Percentiles rank a stretch among this genome's conserved stretches.
Evolutionary conservation across 805 yeast genomes (phyloP).

Genomic region (Wickerhamomyces subpelliculosus): DNA sequence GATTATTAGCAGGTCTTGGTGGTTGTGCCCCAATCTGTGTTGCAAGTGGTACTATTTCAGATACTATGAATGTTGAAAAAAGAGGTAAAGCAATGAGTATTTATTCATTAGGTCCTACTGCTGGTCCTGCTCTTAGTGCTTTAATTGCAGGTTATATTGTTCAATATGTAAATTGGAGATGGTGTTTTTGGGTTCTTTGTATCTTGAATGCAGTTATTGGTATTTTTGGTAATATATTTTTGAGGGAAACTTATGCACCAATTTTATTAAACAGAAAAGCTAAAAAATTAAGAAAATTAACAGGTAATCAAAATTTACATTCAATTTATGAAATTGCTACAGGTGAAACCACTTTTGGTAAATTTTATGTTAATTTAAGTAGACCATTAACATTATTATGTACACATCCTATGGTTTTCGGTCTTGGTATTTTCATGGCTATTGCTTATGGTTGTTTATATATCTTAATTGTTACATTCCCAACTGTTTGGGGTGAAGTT

Average conservation of each 20-base stretch:
- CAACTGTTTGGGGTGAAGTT: conserved; percentile 37
- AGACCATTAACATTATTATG: conserved; percentile 48
- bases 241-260: conserved; percentile 56
- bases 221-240: conserved; percentile 34
- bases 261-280: conserved; percentile 42
- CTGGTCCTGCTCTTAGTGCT: conserved; percentile 60
- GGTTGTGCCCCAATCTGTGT: conserved; percentile 64
- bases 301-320: conserved; percentile 50
- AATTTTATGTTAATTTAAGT: conserved; percentile 34
- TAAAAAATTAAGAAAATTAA: conserved; percentile 36
- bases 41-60: conserved; percentile 65
- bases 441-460: conserved; percentile 62
- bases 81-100: conserved; percentile 52
- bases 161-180: conserved; percentile 46
- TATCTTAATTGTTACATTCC: conserved; percentile 54
- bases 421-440: conserved; percentile 59
- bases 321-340: conserved; percentile 57
- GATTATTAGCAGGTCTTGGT: conserved; percentile 60
- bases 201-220: conserved; percentile 47
- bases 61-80: conserved; percentile 43
- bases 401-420: conserved; percentile 57
- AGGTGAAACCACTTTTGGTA: conserved; percentile 33
- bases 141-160: conserved; percentile 51
- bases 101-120: conserved; percentile 40
- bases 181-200: conserved; percentile 55